Evolutionary conservation across 108 stramenopile species (phyloP).

Genomic region (Cyclotella sp.): DNA sequence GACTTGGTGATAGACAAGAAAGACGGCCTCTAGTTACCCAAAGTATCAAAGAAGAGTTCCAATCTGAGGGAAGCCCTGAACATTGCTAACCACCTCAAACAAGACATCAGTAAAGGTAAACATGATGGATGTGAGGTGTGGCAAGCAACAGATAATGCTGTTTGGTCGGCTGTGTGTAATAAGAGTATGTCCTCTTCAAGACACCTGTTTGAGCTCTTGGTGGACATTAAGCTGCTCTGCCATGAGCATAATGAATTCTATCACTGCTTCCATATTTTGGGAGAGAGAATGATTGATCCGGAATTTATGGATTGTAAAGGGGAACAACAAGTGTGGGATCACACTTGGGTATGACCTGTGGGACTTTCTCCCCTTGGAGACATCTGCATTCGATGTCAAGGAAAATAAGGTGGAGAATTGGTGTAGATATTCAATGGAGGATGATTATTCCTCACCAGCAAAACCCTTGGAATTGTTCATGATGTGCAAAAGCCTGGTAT

Average conservation of each 20-base stretch:
- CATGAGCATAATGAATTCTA: constrained; percentile 9
- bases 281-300: constrained; percentile 39
- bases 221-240: neutral
- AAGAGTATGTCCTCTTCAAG: constrained; percentile 9
- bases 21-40: constrained; percentile 6
- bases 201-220: constrained; percentile 8
- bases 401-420: neutral
- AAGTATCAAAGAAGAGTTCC: neutral
- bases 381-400: constrained; percentile 10
- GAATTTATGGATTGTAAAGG: constrained; percentile 36
- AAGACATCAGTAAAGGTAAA: constrained; percentile 7
- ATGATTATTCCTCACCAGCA: neutral
- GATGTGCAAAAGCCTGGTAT: constrained; percentile 7
- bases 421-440: constrained; percentile 27
- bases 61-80: constrained; percentile 19
- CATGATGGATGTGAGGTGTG: constrained; percentile 29
- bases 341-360: constrained; percentile 16
- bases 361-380: constrained; percentile 12
- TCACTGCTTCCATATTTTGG: constrained; percentile 25
- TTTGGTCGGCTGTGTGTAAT: constrained; percentile 16
- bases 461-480: constrained; percentile 4
- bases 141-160: constrained; percentile 25
- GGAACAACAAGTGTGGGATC: constrained; percentile 13
- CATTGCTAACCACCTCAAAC: constrained; percentile 5
- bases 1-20: too few relatives aligned